Base-by-base conservation (phyloP, 1,284 basidiomycete genomes). In the Ganoderma sp. region DNA sequence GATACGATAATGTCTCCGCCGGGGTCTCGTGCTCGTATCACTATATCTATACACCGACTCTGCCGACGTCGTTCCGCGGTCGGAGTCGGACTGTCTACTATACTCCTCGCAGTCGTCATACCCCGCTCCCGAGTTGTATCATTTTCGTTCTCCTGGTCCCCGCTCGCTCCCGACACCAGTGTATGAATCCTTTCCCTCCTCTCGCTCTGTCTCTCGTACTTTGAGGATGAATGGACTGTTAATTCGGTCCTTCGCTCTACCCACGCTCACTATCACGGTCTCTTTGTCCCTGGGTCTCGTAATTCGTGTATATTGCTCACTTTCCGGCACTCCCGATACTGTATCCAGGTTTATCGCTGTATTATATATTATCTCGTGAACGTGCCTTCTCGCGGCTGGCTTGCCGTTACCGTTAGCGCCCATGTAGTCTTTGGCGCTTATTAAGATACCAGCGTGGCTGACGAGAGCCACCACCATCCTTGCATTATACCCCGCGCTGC, bases 341-440 rank as follows among this genome's bases (percentile, higher is more conserved):
- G 69, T 70, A 72, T 69, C 64, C 67, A 67, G 69, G 66, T 70
- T 70, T 67, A 72, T 63, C 69, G 64, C 67, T 72, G 71, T 72
- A 72, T 72, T 63, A 61, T 70, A 72, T 72, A 62, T 63, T 65
- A 42, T 9, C 9, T 59, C n/a, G 32, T 37, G n/a, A 3, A 28
- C 41, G 28, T 58, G 19, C 17, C 39, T 58, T 39, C 32, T 32
- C 32, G 32, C 32, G 2, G 32, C 32, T 32, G 32, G 32, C 32
- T 32, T 32, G 32, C 32, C 32, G 32, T 32, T 2, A 32, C 5
- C 6, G n/a, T 45, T 45, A 19, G 43, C 43, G 43, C 48, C 48
- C 48, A 5, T 14, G 12, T 22, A 12, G 2, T 14, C 25, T 12
- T 14, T 14, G 48, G 52, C 52, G 52, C 52, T 56, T 34, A 56